Evolutionary conservation across 352 stramenopile species (phyloP).

Genomic region (Globisporangium iwayamae): DNA sequence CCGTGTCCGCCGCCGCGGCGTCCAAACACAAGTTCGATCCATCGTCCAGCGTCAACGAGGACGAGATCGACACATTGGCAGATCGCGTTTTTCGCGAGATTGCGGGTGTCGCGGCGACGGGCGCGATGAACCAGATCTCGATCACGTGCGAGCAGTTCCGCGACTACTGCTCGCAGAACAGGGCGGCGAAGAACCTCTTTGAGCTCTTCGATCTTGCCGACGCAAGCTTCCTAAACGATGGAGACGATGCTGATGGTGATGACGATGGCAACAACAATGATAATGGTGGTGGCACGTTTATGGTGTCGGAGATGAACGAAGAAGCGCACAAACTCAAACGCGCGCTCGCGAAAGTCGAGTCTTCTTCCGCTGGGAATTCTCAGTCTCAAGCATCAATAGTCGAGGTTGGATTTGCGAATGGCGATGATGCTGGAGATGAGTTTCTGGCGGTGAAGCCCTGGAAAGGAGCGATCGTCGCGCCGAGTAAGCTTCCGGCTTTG

Average conservation of each 20-base stretch:
- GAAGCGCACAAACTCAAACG: conserved; percentile 14
- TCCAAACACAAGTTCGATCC: conserved; percentile 6
- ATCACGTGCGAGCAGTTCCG: conserved; percentile 82
- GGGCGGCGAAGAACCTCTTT: conserved; percentile 50
- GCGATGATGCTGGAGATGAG: conserved; percentile 55
- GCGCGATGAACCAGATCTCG: conserved; percentile 26
- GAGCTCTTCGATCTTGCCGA: conserved; percentile 57
- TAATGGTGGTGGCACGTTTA: background rate
- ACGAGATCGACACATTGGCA: conserved; percentile 59
- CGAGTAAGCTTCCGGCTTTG: conserved; percentile 52
- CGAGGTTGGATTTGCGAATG: conserved; percentile 1
- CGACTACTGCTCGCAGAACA: conserved; percentile 68
- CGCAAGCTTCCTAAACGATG: conserved; percentile 13
- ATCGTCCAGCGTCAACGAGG: conserved; percentile 36
- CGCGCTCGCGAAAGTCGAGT: conserved; percentile 5
- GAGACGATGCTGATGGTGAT: conserved; percentile 10
- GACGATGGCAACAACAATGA: background rate
- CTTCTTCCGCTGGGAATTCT: background rate
- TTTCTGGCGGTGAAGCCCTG: conserved; percentile 84
- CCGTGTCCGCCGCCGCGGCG: conserved; percentile 6
- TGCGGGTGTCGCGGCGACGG: conserved; percentile 23
- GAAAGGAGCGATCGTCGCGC: conserved; percentile 77
- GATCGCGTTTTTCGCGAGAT: conserved; percentile 73
- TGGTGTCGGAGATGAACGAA: background rate
- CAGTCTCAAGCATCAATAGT: conserved; percentile 1